Conservation (phyloP, 805 yeast species). For the Ogataea corticis region DNA sequence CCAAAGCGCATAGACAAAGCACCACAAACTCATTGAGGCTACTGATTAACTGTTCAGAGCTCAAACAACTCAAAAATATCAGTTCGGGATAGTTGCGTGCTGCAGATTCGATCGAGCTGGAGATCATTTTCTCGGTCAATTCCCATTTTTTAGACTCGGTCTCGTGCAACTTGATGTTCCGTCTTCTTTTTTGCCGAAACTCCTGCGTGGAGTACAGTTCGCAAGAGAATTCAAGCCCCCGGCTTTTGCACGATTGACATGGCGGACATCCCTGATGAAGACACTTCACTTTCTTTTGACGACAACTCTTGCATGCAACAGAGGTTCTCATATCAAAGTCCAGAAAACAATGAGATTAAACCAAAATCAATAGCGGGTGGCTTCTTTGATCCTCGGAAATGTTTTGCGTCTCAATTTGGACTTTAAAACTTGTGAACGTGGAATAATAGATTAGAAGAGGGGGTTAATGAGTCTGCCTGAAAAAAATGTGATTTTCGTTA, state of each 20-base stretch:
- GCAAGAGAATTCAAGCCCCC: slow-evolving; percentile 10
- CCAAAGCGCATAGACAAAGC: slow-evolving; percentile 14
- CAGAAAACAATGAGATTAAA: too few relatives aligned
- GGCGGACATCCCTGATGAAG: slow-evolving; percentile 13
- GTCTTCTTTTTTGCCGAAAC: slow-evolving; percentile 13
- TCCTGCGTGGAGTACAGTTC: slow-evolving; percentile 17
- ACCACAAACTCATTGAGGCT: slow-evolving; percentile 14
- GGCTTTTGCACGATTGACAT: slow-evolving; percentile 14
- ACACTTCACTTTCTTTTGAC: slow-evolving; percentile 18
- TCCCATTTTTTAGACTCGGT: slow-evolving; percentile 1
- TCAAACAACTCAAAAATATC: slow-evolving; percentile 13
- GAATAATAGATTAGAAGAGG: too few relatives aligned
- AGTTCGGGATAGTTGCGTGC: slow-evolving; percentile 18
- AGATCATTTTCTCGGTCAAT: slow-evolving; percentile 1
- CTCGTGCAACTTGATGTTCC: not conserved
- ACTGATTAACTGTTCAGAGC: slow-evolving; percentile 6
- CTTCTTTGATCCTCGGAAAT: slow-evolving; percentile 1
- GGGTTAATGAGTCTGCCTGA: too few relatives aligned
- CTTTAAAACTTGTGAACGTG: not conserved
- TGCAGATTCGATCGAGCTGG: slow-evolving; percentile 4
- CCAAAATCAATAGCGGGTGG: too few relatives aligned
- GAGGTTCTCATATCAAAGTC: slow-evolving; percentile 20
- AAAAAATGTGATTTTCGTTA: too few relatives aligned
- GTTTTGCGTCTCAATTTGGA: not conserved
- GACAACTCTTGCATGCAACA: slow-evolving; percentile 16